Conservation (phyloP, 306 rosid genomes). For the Herpetospermum pedunculosum region DNA sequence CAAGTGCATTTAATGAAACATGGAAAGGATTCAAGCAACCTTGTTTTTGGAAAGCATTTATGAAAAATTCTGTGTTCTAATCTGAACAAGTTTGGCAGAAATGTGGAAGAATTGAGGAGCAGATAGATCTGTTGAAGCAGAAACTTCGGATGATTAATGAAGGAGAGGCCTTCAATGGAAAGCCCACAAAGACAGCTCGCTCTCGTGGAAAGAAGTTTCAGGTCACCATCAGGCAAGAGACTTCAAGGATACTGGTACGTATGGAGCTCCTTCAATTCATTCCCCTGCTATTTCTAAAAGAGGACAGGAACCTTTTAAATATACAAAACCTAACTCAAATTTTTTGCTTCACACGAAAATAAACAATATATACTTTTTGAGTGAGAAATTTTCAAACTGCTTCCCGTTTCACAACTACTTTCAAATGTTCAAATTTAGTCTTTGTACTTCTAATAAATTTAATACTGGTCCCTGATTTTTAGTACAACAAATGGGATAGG, state of each 20-base stretch:
- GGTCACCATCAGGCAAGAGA: conserved; percentile 85
- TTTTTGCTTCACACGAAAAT: background rate
- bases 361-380: too few relatives aligned
- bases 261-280: background rate
- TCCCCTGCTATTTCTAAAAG: background rate
- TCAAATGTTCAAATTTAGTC: too few relatives aligned
- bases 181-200: conserved; percentile 74
- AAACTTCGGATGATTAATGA: conserved; percentile 60
- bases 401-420: too few relatives aligned
- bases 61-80: conserved; percentile 6
- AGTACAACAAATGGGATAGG: too few relatives aligned
- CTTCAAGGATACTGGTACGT: conserved; percentile 73
- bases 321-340: background rate
- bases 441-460: too few relatives aligned
- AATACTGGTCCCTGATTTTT: too few relatives aligned
- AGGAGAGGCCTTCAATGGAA: conserved; percentile 85
- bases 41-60: background rate
- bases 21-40: background rate
- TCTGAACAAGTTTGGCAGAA: conserved; percentile 29
- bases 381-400: too few relatives aligned
- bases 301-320: background rate
- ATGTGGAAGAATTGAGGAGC: conserved; percentile 84
- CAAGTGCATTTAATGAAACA: background rate
- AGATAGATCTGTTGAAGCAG: conserved; percentile 65
- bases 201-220: conserved; percentile 89